phyloP scores from a whole-genome alignment of 352 stramenopile genomes.

The Peronospora destructor region DNA sequence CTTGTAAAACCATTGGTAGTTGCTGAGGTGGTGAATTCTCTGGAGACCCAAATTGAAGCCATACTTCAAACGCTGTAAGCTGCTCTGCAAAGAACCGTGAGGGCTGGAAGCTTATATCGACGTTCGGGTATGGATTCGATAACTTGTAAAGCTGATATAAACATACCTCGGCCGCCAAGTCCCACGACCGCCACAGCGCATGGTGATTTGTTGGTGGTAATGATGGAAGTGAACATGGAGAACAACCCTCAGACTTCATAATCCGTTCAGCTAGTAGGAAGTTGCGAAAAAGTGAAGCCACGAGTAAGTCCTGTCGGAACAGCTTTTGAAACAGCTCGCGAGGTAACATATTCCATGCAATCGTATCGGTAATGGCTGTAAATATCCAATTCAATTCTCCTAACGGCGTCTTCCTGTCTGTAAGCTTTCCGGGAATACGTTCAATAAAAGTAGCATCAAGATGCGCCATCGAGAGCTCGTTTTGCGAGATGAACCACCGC shows the following conservation, averaged over 20 bases:
- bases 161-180: constrained; percentile 96
- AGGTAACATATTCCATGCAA: constrained; percentile 98
- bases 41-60: constrained; percentile 92
- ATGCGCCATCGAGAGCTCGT: constrained; percentile 85
- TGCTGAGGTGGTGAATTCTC: constrained; percentile 92
- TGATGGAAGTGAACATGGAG: constrained; percentile 88
- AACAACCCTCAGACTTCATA: constrained; percentile 85
- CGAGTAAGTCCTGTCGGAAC: constrained; percentile 98
- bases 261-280: constrained; percentile 98
- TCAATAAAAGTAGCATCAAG: constrained; percentile 83
- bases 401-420: constrained; percentile 89
- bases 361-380: constrained; percentile 99
- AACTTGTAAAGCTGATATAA: constrained; percentile 92
- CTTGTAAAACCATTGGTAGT: constrained; percentile 96
- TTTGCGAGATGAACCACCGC: constrained; percentile 95
- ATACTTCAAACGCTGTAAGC: constrained; percentile 98
- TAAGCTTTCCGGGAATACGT: constrained; percentile 88
- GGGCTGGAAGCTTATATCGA: constrained; percentile 68
- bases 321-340: constrained; percentile 95
- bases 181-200: constrained; percentile 97
- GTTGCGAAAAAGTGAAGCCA: constrained; percentile 97
- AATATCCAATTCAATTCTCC: constrained; percentile 99
- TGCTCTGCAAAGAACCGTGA: constrained; percentile 98
- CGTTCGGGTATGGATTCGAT: constrained; percentile 55
- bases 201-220: constrained; percentile 94